Conservation (phyloP, 2,329 filamentous ascomycete genomes). For the Fusarium liriodendri region DNA sequence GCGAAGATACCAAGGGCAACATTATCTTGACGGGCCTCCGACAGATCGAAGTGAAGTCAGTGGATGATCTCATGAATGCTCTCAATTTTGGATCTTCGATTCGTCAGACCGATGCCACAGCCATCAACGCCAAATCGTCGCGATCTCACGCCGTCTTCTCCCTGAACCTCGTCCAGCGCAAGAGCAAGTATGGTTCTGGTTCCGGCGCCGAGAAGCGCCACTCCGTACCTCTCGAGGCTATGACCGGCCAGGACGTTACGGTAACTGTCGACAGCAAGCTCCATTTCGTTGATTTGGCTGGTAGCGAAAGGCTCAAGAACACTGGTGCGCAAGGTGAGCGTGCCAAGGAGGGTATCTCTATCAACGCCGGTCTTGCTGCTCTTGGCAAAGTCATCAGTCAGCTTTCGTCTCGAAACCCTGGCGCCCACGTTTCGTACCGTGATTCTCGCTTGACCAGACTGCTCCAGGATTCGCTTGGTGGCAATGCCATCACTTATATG, state of each 20-base stretch:
- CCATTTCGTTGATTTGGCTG: conserved; percentile 97
- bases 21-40: conserved; percentile 92
- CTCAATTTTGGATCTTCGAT: conserved; percentile 94
- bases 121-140: conserved; percentile 97
- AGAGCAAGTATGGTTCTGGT: conserved; percentile 64
- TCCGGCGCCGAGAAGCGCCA: conserved; percentile 81
- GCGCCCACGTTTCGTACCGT: conserved; percentile 94
- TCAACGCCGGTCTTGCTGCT: conserved; percentile 94
- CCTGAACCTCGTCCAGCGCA: conserved; percentile 90
- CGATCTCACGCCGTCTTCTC: conserved; percentile 98
- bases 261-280: conserved; percentile 97
- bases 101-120: conserved; percentile 95
- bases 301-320: conserved; percentile 96
- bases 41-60: conserved; percentile 88
- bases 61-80: conserved; percentile 89
- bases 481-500: conserved; percentile 99
- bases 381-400: conserved; percentile 99
- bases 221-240: conserved; percentile 85
- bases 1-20: conserved; percentile 93
- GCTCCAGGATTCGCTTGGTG: conserved; percentile 94
- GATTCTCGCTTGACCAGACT: conserved; percentile 97
- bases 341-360: conserved; percentile 96
- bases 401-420: conserved; percentile 87
- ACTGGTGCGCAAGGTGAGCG: conserved; percentile 95
- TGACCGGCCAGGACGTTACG: conserved; percentile 72